These are phyloP conservation scores for Talaromyces sp. DNA, from an alignment of 2,329 filamentous ascomycete species.

Conservation along the genomic window DNA sequence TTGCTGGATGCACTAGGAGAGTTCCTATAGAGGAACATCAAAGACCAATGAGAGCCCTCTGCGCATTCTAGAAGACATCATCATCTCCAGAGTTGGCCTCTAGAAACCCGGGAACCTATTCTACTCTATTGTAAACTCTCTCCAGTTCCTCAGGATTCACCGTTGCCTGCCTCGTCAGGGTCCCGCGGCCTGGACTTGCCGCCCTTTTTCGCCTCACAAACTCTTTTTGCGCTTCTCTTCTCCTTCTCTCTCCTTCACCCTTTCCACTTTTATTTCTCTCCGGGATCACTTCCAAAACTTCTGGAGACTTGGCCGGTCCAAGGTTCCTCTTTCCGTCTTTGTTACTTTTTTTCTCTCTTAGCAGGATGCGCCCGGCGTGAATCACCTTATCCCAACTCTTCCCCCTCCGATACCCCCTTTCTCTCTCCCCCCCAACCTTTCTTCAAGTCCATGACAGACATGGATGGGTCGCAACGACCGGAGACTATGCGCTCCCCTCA, in stretches of 20 bases:
- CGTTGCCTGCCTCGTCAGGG: too few relatives aligned
- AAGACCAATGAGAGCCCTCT: too few relatives aligned
- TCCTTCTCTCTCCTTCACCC: constrained; percentile 13
- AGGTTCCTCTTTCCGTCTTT: constrained; percentile 13
- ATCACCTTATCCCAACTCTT: constrained; percentile 4
- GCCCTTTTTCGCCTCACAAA: constrained; percentile 20
- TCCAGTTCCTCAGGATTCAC: too few relatives aligned
- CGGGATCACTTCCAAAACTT: constrained; percentile 4
- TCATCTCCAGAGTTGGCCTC: too few relatives aligned
- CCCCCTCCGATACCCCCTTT: constrained; percentile 1
- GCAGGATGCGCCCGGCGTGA: constrained; percentile 23
- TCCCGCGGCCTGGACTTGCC: constrained; percentile 14
- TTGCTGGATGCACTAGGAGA: not conserved
- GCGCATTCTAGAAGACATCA: too few relatives aligned
- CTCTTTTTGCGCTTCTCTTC: constrained; percentile 6
- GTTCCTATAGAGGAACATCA: too few relatives aligned
- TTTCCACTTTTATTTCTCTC: constrained; percentile 5
- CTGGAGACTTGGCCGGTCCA: constrained; percentile 27
- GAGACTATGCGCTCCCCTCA: constrained; percentile 17
- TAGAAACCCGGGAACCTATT: too few relatives aligned
- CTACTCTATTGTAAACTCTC: too few relatives aligned
- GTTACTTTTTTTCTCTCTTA: constrained; percentile 1
- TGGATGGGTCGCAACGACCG: constrained; percentile 22
- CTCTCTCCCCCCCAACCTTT: not conserved
- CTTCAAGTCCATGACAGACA: constrained; percentile 3